A percentile compares a stretch with the other conserved stretches of the same genome.
phyloP scores from a whole-genome alignment of 208 protist genomes.

The Trypanosomatidae sp. region DNA sequence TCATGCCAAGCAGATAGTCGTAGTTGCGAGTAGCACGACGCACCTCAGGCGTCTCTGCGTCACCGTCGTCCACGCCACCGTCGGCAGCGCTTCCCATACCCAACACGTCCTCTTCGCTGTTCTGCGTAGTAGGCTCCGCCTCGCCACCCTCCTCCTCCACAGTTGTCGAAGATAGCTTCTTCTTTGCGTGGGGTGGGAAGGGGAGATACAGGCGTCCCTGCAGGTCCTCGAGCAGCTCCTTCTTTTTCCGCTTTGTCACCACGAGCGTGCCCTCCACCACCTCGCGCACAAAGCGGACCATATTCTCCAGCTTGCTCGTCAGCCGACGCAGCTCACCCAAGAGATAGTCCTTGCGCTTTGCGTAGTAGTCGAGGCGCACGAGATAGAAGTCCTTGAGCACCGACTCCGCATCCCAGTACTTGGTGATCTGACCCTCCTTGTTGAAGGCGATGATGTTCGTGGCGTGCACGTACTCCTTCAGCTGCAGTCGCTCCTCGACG shows the following conservation, averaged over 20 bases:
- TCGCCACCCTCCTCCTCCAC: slow-evolving; percentile 37
- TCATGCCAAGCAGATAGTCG: slow-evolving; percentile 99
- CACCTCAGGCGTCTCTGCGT: slow-evolving; percentile 56
- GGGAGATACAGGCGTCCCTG: slow-evolving; percentile 82
- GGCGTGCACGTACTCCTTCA: slow-evolving; percentile 85
- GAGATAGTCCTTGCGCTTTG: slow-evolving; percentile 95
- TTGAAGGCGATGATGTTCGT: slow-evolving; percentile 99
- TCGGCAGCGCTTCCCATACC: slow-evolving; percentile 11
- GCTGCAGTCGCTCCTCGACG: slow-evolving; percentile 93
- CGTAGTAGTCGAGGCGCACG: slow-evolving; percentile 97
- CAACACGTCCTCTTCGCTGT: slow-evolving; percentile 35
- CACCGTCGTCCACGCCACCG: slow-evolving; percentile 25
- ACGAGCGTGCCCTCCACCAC: slow-evolving; percentile 95
- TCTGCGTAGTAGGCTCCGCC: background rate
- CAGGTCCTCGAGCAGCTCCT: slow-evolving; percentile 94
- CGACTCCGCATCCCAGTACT: slow-evolving; percentile 92
- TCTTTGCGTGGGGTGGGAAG: slow-evolving; percentile 84
- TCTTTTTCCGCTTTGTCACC: slow-evolving; percentile 92
- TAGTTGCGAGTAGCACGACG: slow-evolving; percentile 87
- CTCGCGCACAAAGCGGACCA: slow-evolving; percentile 98
- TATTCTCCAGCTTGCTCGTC: slow-evolving; percentile 96
- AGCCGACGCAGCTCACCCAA: slow-evolving; percentile 81
- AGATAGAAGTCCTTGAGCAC: slow-evolving; percentile 98
- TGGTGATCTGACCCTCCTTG: slow-evolving; percentile 92
- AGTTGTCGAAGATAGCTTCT: slow-evolving; percentile 79